A percentile compares a stretch with the other conserved stretches of the same genome.
Evolutionary conservation across 176 grass and related monocot species (phyloP).

Genomic region (Paspalum vaginatum): DNA sequence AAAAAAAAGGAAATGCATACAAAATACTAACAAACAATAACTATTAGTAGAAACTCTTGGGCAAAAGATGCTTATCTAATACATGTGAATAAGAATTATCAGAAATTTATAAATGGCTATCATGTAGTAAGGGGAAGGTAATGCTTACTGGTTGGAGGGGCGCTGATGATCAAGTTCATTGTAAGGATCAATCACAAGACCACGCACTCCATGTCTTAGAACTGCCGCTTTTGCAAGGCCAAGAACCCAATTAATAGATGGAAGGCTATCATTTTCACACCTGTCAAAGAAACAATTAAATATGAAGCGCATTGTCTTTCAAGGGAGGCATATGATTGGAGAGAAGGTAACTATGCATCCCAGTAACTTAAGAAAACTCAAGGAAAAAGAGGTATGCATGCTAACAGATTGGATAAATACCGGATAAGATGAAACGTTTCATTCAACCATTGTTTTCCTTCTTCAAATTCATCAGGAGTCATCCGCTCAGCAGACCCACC

Average conservation of each 20-base stretch:
- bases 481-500: conserved; percentile 63
- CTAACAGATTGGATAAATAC: conserved; percentile 43
- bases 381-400: conserved; percentile 4
- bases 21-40: background rate
- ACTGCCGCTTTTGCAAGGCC: conserved; percentile 84
- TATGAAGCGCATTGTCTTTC: background rate
- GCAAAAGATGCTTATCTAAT: conserved; percentile 17
- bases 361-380: conserved; percentile 26
- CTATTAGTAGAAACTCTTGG: background rate
- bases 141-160: conserved; percentile 66
- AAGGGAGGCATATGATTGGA: background rate
- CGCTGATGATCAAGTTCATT: conserved; percentile 99
- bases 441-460: conserved; percentile 84
- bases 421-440: conserved; percentile 91
- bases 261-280: conserved; percentile 88
- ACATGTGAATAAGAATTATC: background rate
- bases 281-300: conserved; percentile 45
- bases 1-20: conserved; percentile 23
- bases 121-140: background rate
- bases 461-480: conserved; percentile 65
- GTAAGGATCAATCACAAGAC: conserved; percentile 97
- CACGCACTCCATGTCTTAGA: conserved; percentile 78
- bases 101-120: conserved; percentile 13
- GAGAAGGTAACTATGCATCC: background rate
- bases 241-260: conserved; percentile 89